Conservation (phyloP, 768 basidiomycete genomes). For the Lactifluus rugatus region DNA sequence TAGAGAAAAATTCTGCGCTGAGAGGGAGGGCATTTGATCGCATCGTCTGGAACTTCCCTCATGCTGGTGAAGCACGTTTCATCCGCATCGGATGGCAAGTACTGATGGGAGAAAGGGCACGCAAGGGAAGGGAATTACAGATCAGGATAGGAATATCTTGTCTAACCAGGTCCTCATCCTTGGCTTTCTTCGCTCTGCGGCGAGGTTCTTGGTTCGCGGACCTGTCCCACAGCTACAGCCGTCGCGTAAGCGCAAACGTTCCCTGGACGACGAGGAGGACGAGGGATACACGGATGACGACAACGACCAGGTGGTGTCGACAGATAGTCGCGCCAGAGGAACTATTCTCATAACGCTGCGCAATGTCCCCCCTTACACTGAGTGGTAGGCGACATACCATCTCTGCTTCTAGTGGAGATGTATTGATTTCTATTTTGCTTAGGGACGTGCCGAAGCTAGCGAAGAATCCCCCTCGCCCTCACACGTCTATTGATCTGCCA, state of each 20-base stretch:
- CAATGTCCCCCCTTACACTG: conserved; percentile 78
- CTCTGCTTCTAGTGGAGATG: not conserved
- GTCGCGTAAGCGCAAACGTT: conserved; percentile 36
- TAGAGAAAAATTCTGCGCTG: conserved; percentile 50
- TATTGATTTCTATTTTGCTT: not conserved
- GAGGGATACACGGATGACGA: conserved; percentile 32
- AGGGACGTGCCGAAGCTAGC: conserved; percentile 76
- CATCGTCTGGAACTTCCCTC: conserved; percentile 94
- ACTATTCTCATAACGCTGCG: conserved; percentile 80
- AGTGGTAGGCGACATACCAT: conserved; percentile 46
- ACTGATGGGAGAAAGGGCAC: conserved; percentile 8
- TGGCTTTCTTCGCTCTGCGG: conserved; percentile 69
- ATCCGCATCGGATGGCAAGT: not conserved
- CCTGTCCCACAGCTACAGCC: conserved; percentile 36
- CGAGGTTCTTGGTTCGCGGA: conserved; percentile 50
- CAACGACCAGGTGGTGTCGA: conserved; percentile 23
- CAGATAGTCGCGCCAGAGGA: conserved; percentile 37
- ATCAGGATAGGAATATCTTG: conserved; percentile 87
- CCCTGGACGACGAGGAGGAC: conserved; percentile 33
- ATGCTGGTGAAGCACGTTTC: conserved; percentile 56
- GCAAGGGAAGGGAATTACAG: conserved; percentile 77
- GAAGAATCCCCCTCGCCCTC: conserved; percentile 55
- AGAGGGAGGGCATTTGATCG: conserved; percentile 63
- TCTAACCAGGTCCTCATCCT: conserved; percentile 81
- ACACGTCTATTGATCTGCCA: conserved; percentile 33